Conservation (phyloP, 106 monocot species). For the Chionographis japonica region DNA sequence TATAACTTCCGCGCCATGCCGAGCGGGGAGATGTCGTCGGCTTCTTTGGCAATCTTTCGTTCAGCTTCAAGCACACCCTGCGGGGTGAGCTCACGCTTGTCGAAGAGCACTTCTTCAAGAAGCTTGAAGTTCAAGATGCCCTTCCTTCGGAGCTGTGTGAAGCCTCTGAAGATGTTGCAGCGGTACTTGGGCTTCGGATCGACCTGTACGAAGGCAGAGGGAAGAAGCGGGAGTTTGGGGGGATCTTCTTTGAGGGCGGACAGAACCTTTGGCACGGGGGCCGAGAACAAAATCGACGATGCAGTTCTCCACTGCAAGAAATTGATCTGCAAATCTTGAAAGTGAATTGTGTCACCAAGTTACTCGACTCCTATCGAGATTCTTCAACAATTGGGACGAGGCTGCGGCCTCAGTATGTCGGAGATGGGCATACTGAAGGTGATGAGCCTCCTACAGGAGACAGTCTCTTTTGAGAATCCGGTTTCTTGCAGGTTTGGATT, state of each 20-base stretch:
- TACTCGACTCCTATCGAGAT: too few species aligned
- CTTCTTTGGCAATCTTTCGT: background rate
- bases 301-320: constrained; percentile 20
- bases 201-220: too few species aligned
- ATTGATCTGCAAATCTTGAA: background rate
- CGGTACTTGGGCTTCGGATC: too few species aligned
- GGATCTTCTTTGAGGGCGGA: background rate
- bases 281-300: constrained; percentile 9
- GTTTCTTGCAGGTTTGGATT: too few species aligned
- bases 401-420: too few species aligned
- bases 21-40: too few species aligned
- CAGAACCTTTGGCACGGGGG: background rate
- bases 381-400: too few species aligned
- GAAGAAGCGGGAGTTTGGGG: background rate
- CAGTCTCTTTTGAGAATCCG: too few species aligned
- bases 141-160: background rate
- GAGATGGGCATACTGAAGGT: too few species aligned
- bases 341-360: too few species aligned
- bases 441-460: too few species aligned
- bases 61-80: background rate
- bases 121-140: constrained; percentile 1
- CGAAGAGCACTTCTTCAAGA: background rate
- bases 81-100: background rate
- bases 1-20: too few species aligned
- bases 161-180: constrained; percentile 1